phyloP scores from a whole-genome alignment of 805 yeast genomes.

The Monosporozyma aerobia region DNA sequence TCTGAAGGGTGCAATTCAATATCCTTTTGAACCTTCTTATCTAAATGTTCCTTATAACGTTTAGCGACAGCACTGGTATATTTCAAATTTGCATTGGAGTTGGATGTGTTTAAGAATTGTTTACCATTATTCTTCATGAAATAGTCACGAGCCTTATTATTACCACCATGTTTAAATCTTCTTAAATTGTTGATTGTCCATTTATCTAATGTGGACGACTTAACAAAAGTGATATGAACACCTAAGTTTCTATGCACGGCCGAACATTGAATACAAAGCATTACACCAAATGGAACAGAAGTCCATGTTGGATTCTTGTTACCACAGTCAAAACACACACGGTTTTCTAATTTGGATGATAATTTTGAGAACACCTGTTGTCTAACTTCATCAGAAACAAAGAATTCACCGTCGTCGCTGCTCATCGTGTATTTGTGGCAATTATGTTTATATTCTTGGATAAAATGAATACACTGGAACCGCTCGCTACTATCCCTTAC shows the following conservation, averaged over 20 bases:
- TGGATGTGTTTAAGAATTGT: slow-evolving; percentile 40
- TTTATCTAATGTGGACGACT: slow-evolving; percentile 83
- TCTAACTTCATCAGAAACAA: slow-evolving; percentile 62
- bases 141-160: slow-evolving; percentile 74
- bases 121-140: slow-evolving; percentile 82
- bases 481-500: too few species aligned
- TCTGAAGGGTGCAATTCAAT: slow-evolving; percentile 62
- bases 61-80: slow-evolving; percentile 75
- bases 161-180: slow-evolving; percentile 90
- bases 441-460: neutral
- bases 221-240: slow-evolving; percentile 91
- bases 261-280: slow-evolving; percentile 88
- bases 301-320: slow-evolving; percentile 98
- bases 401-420: slow-evolving; percentile 27
- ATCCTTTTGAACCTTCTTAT: slow-evolving; percentile 58
- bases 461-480: too few species aligned
- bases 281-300: slow-evolving; percentile 90
- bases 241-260: slow-evolving; percentile 94
- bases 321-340: slow-evolving; percentile 86
- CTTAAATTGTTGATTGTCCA: slow-evolving; percentile 90
- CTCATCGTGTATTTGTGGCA: neutral
- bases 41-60: slow-evolving; percentile 72
- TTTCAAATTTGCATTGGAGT: slow-evolving; percentile 61
- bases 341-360: slow-evolving; percentile 60
- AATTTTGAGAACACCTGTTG: slow-evolving; percentile 54